A percentile compares a stretch with the other conserved stretches of the same genome.
Conservation (phyloP, 257 asterid genomes). For the Capsicum chinense region DNA sequence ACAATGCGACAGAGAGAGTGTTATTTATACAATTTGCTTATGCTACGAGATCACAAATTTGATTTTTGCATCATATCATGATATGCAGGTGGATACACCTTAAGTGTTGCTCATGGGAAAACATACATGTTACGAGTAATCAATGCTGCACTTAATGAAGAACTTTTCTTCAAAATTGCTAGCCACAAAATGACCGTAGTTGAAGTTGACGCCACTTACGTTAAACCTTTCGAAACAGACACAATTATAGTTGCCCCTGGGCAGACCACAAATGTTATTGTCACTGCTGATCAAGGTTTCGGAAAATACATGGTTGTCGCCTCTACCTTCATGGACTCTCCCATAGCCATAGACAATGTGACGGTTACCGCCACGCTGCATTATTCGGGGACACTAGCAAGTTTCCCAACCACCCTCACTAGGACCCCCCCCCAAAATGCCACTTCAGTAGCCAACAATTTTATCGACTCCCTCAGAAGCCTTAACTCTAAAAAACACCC, state of each 20-base stretch:
- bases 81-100: conserved; percentile 59
- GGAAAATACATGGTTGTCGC: conserved; percentile 82
- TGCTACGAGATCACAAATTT: not conserved
- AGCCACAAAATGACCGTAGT: conserved; percentile 82
- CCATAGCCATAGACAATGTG: conserved; percentile 65
- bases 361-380: conserved; percentile 87
- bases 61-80: not conserved
- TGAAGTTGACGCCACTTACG: conserved; percentile 90
- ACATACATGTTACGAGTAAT: conserved; percentile 74
- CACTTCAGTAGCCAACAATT: conserved; percentile 70
- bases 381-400: conserved; percentile 63
- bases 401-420: conserved; percentile 49
- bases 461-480: conserved; percentile 60
- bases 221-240: conserved; percentile 84
- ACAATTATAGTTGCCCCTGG: conserved; percentile 78
- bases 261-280: conserved; percentile 79
- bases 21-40: not conserved
- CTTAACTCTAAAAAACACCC: conserved; percentile 69
- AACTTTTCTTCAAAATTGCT: conserved; percentile 87
- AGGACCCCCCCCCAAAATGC: conserved; percentile 64
- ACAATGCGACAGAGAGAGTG: not conserved
- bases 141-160: conserved; percentile 96
- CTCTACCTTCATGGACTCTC: conserved; percentile 79
- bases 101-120: conserved; percentile 73
- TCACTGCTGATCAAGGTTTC: conserved; percentile 54